A percentile compares a stretch with the other conserved stretches of the same genome.
Evolutionary conservation across 2,329 filamentous ascomycete species (phyloP).

Genomic region (Thelonectria olida): DNA sequence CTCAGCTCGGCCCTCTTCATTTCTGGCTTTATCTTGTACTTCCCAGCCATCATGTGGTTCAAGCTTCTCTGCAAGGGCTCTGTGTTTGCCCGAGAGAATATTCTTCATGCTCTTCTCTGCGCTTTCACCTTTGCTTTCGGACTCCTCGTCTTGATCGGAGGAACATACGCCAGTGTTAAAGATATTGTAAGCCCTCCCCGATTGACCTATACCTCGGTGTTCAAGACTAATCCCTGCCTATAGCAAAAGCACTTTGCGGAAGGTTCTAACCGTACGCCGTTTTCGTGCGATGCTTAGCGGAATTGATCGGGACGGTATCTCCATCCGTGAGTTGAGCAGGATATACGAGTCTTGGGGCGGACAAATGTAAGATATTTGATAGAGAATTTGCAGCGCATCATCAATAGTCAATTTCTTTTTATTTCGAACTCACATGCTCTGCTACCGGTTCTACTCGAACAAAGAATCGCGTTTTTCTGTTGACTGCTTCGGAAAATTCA

Average conservation of each 20-base stretch:
- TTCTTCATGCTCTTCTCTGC: conserved; percentile 11
- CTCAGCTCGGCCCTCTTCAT: conserved; percentile 58
- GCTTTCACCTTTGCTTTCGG: conserved; percentile 10
- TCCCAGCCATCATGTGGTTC: conserved; percentile 51
- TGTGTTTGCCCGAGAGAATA: conserved; percentile 18
- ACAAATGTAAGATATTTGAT: background rate
- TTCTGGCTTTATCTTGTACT: conserved; percentile 49
- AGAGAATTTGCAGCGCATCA: background rate
- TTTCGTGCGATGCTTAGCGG: background rate
- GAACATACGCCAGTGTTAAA: conserved; percentile 21
- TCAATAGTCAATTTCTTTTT: background rate
- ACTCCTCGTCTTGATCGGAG: conserved; percentile 20
- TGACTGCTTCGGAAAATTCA: too few relatives aligned
- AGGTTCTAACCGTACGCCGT: conserved; percentile 9
- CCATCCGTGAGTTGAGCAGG: background rate
- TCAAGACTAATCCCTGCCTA: background rate
- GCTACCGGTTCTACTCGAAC: too few relatives aligned
- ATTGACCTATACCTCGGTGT: too few relatives aligned
- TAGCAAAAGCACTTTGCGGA: conserved; percentile 17
- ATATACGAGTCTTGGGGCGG: background rate
- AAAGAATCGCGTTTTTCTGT: too few relatives aligned
- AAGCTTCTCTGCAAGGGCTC: conserved; percentile 41
- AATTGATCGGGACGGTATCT: background rate
- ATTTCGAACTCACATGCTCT: too few relatives aligned
- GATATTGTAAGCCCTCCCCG: conserved; percentile 15